Base-by-base conservation (phyloP, 2,329 filamentous ascomycete species). In the Basipetospora chlamydospora region DNA sequence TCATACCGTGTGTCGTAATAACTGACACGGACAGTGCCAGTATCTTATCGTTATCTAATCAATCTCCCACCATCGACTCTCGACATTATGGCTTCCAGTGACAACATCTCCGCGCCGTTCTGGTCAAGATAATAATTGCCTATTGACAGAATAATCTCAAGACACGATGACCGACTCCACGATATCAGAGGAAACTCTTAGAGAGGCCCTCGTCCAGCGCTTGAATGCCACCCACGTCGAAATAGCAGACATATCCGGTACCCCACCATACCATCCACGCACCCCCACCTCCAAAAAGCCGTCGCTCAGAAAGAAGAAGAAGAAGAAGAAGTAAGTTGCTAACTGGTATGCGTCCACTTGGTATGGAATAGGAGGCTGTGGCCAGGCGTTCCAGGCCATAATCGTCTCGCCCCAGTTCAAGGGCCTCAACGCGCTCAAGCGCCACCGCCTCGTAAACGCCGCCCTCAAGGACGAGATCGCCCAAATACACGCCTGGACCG, bases 181-280 rank as follows among this genome's bases (percentile, higher is more conserved):
- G 43, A 77, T 94, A 50, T 88, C 85, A 29, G 77, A 85, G 41
- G 74, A 76, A 26, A 70, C 67, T 33, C 66, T 96, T 38, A 76
- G 70, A 51, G 61, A 63, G 29, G 81, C 79, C 41, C 68, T 95
- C 46, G 69, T 66, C 26, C 64, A 79, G 47, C 74, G 77, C 44
- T 66, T 95, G 38, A 67, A 74, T 39, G 85, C 86, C 16, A 67
- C 69, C 20, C 73, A 92, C 60, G 85, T 94, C 44, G 78, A 90
- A 49, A 85, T 95, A 47, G 80, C 83, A 44, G 88, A 96, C 60
- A 76, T 93, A 66, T 94, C 86, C 44, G 88, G 87, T 93, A 71
- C 41, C 26, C 38, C 39, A 33, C 30, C 31, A 31, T 21, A 5
- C 34, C 31, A 6, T n/a, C n/a, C n/a, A n/a, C n/a, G n/a, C n/a